Base-by-base conservation (phyloP, 305 asterid genomes). In the Withania somnifera region DNA sequence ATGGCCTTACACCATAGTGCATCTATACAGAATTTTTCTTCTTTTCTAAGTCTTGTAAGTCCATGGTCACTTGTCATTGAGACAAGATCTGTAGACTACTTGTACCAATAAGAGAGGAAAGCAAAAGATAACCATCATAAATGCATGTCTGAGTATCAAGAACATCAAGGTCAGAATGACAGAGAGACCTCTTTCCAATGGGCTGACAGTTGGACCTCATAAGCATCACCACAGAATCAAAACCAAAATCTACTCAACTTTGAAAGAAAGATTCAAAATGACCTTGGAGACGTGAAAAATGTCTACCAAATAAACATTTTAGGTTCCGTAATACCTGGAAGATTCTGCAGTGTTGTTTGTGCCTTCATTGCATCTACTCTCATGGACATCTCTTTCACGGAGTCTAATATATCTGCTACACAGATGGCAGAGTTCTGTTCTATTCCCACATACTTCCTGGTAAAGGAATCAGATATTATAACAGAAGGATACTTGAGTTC, bases 391-490 rank as follows among this genome's bases (percentile, higher is more conserved):
- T 80, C 86, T 93, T 88, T 94, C 98, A n/a, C 93, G 93, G 68
- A 93, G 97, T 88, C 98, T 92, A 40, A 97, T 87, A 75, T 97
- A 97, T 87, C 89, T 92, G 88, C 86, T 92, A 88, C 99, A 96
- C 86, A 87, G 56, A 81, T 82, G 88, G 80, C 99, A 96, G 77
- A 89, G 82, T 82, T 96, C 99, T 61, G 99, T 96, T 81, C 99
- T 92, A 83, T 94, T 96, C 63, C 98, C 98, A 82, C 99, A 96
- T 52, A 92, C 96, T 87, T 96, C 99, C 99, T 96, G 90, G 67
- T 24, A 45, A 71, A 24, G 40, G 40, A 71, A 71, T 24, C 79
- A 45, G 79, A 14, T 24, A 71, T 20, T 69, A 69, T 20, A 69
- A 69, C 54, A 42, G 36, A 7, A 69, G 57, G 57, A 69, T 42